phyloP scores from a whole-genome alignment of 2,329 filamentous ascomycete genomes.

The Thelonectria olida region DNA sequence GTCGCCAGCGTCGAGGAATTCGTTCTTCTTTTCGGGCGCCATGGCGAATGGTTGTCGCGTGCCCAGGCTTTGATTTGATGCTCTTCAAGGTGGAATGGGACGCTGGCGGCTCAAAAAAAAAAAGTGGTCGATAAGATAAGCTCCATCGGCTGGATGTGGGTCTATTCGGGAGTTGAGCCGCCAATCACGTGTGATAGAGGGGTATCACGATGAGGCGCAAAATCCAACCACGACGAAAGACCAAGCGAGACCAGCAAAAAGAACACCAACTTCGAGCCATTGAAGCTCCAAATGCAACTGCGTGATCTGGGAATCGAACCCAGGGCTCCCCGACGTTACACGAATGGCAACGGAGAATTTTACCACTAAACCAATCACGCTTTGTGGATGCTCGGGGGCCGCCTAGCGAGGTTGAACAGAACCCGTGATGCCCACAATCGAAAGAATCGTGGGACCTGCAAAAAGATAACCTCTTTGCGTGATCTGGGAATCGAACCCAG shows the following conservation, averaged over 20 bases:
- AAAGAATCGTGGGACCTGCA: too few relatives aligned
- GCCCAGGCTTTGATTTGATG: not conserved
- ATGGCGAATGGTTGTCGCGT: conserved; percentile 51
- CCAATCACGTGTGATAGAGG: conserved; percentile 32
- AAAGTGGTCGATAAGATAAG: conserved; percentile 41
- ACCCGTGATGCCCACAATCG: too few relatives aligned
- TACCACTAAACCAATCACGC: conserved; percentile 1
- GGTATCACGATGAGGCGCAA: conserved; percentile 1
- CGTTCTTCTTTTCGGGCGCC: conserved; percentile 75
- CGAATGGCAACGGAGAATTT: conserved; percentile 4
- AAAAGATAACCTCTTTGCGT: not conserved
- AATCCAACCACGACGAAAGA: not conserved
- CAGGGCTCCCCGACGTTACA: conserved; percentile 1
- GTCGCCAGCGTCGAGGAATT: conserved; percentile 70
- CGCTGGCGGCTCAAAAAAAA: conserved; percentile 32
- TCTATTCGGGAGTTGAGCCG: not conserved
- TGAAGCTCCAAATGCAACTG: not conserved
- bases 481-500: conserved; percentile 5
- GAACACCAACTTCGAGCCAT: not conserved
- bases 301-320: conserved; percentile 2
- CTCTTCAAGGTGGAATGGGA: not conserved
- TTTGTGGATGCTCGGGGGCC: not conserved
- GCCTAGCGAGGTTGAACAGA: not conserved
- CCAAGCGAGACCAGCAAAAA: not conserved
- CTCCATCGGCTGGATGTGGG: not conserved